Conservation (phyloP, 1,284 basidiomycete species). For the Phellopilus nigrolimitatus region DNA sequence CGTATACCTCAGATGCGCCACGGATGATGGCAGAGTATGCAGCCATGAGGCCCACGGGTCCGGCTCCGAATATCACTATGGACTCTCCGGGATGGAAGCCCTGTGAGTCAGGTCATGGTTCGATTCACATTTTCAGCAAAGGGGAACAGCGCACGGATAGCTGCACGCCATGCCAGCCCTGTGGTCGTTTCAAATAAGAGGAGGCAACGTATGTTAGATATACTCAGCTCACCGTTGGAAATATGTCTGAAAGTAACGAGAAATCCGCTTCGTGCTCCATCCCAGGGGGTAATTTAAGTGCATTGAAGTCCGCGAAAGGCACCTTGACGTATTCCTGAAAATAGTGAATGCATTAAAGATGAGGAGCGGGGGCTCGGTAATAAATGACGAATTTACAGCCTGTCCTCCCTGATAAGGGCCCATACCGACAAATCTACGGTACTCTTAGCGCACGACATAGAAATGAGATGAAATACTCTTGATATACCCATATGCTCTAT, state of each 20-base stretch:
- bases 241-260: slow-evolving; percentile 48
- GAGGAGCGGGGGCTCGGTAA: not conserved
- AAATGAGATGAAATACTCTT: not conserved
- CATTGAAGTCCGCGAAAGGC: slow-evolving; percentile 52
- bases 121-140: not conserved
- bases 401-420: slow-evolving; percentile 49
- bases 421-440: slow-evolving; percentile 43
- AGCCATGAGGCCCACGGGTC: slow-evolving; percentile 46
- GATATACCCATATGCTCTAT: slow-evolving; percentile 40
- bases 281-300: slow-evolving; percentile 45
- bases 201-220: slow-evolving; percentile 5
- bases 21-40: slow-evolving; percentile 48
- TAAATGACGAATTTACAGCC: slow-evolving; percentile 31
- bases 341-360: not conserved
- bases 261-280: slow-evolving; percentile 52
- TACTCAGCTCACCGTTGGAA: slow-evolving; percentile 40
- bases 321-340: slow-evolving; percentile 46
- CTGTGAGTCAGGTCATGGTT: slow-evolving; percentile 22
- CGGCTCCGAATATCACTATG: slow-evolving; percentile 47
- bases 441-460: not conserved
- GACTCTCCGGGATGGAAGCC: slow-evolving; percentile 50
- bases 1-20: slow-evolving; percentile 47
- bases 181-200: not conserved
- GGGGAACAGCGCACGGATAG: slow-evolving; percentile 34
- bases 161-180: slow-evolving; percentile 51